Conservation (phyloP, 148 eudicot genomes). For the Cornus suecica region DNA sequence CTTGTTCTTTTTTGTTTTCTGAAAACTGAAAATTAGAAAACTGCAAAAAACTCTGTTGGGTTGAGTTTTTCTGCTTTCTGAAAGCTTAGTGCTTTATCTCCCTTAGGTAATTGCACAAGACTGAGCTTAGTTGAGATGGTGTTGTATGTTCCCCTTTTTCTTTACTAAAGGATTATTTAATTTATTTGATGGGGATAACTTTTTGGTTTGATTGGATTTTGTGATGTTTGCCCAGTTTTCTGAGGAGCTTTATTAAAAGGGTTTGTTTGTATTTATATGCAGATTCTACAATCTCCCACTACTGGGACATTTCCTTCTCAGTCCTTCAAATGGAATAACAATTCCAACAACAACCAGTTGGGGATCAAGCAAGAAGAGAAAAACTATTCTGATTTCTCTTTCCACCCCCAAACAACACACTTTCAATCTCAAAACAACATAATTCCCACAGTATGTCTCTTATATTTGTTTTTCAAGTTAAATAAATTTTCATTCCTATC, state of each 20-base stretch:
- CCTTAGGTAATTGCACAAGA: no score
- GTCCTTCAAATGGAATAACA: constrained; percentile 49
- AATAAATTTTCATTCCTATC: background rate
- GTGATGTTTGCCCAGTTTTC: background rate
- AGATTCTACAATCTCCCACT: constrained; percentile 82
- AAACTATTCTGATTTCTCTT: constrained; percentile 57
- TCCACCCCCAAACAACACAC: constrained; percentile 39
- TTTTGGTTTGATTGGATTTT: background rate
- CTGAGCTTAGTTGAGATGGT: background rate
- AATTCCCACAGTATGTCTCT: constrained; percentile 22
- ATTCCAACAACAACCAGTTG: constrained; percentile 13
- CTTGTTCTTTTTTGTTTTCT: no score
- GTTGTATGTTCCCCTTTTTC: background rate
- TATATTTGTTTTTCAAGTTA: background rate
- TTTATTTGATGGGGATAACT: no score
- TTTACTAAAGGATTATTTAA: no score
- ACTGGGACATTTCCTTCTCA: constrained; percentile 62
- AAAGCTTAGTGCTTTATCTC: no score
- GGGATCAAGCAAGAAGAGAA: constrained; percentile 33
- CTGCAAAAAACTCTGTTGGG: no score
- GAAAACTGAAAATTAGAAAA: no score
- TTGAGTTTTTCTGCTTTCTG: no score
- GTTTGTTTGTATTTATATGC: constrained; percentile 7
- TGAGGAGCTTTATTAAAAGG: no score
- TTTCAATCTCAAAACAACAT: background rate